Conservation (phyloP, 495 filamentous ascomycete genomes). For the Oleoguttula mirabilis region DNA sequence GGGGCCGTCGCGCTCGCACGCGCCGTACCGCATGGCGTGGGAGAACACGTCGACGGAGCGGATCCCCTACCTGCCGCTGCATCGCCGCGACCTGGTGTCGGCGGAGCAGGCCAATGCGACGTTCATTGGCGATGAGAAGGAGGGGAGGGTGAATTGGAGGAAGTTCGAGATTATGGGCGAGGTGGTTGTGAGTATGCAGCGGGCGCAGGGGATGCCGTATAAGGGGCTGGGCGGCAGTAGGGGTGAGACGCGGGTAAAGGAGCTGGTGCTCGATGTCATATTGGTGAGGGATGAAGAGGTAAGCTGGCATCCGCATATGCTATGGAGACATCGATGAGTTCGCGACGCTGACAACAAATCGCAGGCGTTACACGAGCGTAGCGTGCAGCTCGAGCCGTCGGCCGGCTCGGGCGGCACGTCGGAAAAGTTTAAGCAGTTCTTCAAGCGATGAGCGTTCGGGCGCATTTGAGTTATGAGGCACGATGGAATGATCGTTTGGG, state of each 20-base stretch:
- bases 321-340: background rate
- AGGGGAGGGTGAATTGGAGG: constrained; percentile 68
- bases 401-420: constrained; percentile 6
- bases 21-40: constrained; percentile 91
- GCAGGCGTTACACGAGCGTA: constrained; percentile 22
- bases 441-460: constrained; percentile 19
- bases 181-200: constrained; percentile 77
- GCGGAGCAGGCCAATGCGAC: constrained; percentile 89
- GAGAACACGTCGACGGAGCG: constrained; percentile 81
- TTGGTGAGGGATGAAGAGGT: constrained; percentile 52
- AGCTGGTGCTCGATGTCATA: constrained; percentile 57
- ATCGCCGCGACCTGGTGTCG: constrained; percentile 74
- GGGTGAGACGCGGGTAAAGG: constrained; percentile 46
- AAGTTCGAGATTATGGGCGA: constrained; percentile 97
- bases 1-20: constrained; percentile 81
- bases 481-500: constrained; percentile 1
- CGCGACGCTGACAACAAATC: background rate
- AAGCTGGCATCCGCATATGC: constrained; percentile 16
- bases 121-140: constrained; percentile 51
- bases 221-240: constrained; percentile 43
- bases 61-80: constrained; percentile 90
- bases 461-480: background rate
- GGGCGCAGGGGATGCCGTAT: constrained; percentile 78
- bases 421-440: constrained; percentile 17
- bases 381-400: constrained; percentile 19